phyloP scores from a whole-genome alignment of 2,329 filamentous ascomycete genomes.

The Stagonosporopsis vannaccii region DNA sequence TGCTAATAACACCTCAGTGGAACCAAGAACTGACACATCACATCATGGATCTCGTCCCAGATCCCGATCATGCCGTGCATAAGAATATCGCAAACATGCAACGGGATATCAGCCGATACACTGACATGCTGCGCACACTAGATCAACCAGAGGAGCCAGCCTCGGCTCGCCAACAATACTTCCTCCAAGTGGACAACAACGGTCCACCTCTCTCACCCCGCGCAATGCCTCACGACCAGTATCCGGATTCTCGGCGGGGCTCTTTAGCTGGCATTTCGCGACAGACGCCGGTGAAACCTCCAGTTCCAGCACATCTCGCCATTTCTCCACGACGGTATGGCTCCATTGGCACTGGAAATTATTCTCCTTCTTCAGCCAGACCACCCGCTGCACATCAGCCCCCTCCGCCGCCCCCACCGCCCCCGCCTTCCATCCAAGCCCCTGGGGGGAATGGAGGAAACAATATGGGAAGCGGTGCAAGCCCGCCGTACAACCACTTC shows the following conservation, averaged over 20 bases:
- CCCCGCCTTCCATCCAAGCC: constrained; percentile 69
- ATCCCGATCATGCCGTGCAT: constrained; percentile 77
- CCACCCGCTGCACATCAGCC: constrained; percentile 69
- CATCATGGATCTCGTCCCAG: constrained; percentile 75
- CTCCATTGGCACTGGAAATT: constrained; percentile 76
- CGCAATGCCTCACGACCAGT: constrained; percentile 77
- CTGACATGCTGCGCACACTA: constrained; percentile 63
- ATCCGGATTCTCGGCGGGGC: constrained; percentile 71
- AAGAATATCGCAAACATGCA: constrained; percentile 71
- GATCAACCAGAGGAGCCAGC: constrained; percentile 70
- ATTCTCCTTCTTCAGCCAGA: constrained; percentile 76
- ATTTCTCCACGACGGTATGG: constrained; percentile 83
- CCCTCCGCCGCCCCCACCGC: constrained; percentile 68
- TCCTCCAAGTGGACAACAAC: constrained; percentile 51
- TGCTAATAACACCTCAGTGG: constrained; percentile 62
- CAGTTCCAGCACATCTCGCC: constrained; percentile 82
- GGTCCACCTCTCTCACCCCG: constrained; percentile 85
- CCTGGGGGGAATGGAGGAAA: constrained; percentile 63
- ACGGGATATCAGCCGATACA: constrained; percentile 68
- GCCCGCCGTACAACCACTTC: constrained; percentile 71
- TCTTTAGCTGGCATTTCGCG: constrained; percentile 65
- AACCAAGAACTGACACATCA: constrained; percentile 84
- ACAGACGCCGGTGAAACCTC: constrained; percentile 74
- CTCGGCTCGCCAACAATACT: constrained; percentile 62
- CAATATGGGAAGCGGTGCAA: constrained; percentile 54